A percentile compares a stretch with the other conserved stretches of the same genome.
Evolutionary conservation across 1,139 yeast genomes (phyloP).

Genomic region (Torulaspora pretoriensis): DNA sequence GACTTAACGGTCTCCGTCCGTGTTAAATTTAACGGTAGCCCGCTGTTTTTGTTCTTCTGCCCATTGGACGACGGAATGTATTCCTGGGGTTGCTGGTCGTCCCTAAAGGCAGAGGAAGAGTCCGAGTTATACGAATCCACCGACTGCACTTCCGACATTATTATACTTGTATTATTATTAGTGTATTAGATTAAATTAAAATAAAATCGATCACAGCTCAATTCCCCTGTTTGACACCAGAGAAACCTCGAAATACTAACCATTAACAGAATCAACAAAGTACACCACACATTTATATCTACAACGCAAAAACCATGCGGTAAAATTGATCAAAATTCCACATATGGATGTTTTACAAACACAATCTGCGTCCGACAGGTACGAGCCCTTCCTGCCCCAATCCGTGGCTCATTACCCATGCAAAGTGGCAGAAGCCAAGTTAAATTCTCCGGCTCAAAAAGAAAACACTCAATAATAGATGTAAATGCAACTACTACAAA

Average conservation of each 20-base stretch:
- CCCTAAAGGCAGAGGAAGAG: conserved; percentile 21
- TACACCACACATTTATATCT: neutral
- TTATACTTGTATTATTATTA: conserved; percentile 1
- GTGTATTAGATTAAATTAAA: neutral
- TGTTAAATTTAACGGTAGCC: conserved; percentile 38
- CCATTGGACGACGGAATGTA: conserved; percentile 18
- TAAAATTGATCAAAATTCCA: conserved; percentile 2
- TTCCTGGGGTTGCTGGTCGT: conserved; percentile 25
- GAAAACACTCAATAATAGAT: conserved; percentile 3
- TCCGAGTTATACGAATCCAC: conserved; percentile 29
- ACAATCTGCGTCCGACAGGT: conserved; percentile 2
- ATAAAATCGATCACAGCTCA: neutral
- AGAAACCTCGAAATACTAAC: no score
- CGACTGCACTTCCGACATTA: conserved; percentile 22
- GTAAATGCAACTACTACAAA: neutral
- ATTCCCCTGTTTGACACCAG: neutral
- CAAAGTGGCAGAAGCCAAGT: conserved; percentile 5
- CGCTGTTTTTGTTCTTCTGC: conserved; percentile 13
- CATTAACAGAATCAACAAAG: neutral
- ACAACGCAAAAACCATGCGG: conserved; percentile 1
- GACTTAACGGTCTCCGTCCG: conserved; percentile 70
- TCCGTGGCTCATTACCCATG: neutral
- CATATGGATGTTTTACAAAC: conserved; percentile 2
- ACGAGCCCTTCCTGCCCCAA: neutral
- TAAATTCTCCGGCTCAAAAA: conserved; percentile 3